A percentile compares a stretch with the other conserved stretches of the same genome.
Conservation (phyloP, 176 grass and related monocot species). For the Oryza brachyantha region DNA sequence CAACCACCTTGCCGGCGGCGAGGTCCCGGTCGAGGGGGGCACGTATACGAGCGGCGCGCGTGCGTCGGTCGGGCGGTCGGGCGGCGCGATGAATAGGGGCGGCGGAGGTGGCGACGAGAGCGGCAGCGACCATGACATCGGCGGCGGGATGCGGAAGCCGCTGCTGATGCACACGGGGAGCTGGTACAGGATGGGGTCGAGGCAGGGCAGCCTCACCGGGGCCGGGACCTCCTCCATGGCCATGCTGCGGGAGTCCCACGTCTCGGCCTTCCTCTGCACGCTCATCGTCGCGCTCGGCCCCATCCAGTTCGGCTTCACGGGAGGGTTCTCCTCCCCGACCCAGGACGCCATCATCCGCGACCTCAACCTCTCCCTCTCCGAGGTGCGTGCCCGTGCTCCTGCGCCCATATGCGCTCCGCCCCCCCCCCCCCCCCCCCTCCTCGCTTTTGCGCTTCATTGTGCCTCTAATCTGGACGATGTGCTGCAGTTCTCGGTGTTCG, state of each 20-base stretch:
- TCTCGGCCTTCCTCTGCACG: slow-evolving; percentile 94
- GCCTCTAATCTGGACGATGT: neutral
- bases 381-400: slow-evolving; percentile 15
- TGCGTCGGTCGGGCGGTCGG: neutral
- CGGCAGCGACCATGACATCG: slow-evolving; percentile 63
- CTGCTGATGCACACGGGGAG: slow-evolving; percentile 86
- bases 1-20: no score
- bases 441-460: neutral
- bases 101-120: slow-evolving; percentile 48
- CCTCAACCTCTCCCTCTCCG: slow-evolving; percentile 77
- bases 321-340: slow-evolving; percentile 83
- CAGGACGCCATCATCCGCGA: slow-evolving; percentile 74
- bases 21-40: no score
- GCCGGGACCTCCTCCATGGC: slow-evolving; percentile 60
- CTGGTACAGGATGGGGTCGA: slow-evolving; percentile 91
- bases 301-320: slow-evolving; percentile 96
- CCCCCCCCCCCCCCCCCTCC: no score
- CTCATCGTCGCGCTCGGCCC: slow-evolving; percentile 89
- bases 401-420: no score
- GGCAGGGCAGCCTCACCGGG: slow-evolving; percentile 61
- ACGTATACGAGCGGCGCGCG: no score
- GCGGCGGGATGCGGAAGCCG: slow-evolving; percentile 47
- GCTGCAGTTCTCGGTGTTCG: slow-evolving; percentile 88
- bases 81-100: slow-evolving; percentile 28
- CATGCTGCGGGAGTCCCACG: slow-evolving; percentile 57